Conservation (phyloP, 2,329 filamentous ascomycete species). For the Allantophomopsis cytisporea region DNA sequence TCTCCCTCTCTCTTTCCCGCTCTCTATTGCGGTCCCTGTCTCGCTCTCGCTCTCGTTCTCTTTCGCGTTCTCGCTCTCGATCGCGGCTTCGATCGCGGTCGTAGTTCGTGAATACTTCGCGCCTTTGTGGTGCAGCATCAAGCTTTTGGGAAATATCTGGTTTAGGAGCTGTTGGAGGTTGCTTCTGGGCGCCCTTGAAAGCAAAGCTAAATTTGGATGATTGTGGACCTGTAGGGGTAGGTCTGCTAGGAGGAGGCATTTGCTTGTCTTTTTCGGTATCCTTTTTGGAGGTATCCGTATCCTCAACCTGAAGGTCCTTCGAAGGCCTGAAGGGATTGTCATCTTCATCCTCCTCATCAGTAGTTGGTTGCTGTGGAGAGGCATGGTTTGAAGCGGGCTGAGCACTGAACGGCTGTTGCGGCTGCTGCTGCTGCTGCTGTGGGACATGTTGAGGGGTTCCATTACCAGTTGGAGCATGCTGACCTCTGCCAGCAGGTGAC, state of each 20-base stretch:
- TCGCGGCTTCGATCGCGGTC: slow-evolving; percentile 27
- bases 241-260: slow-evolving; percentile 40
- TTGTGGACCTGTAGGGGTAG: slow-evolving; percentile 27
- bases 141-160: slow-evolving; percentile 54
- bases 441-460: slow-evolving; percentile 18
- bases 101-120: slow-evolving; percentile 11
- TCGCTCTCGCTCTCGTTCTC: no score
- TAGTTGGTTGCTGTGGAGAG: slow-evolving; percentile 17
- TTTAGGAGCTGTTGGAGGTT: slow-evolving; percentile 40
- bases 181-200: slow-evolving; percentile 63
- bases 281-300: slow-evolving; percentile 33
- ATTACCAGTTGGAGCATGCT: slow-evolving; percentile 23
- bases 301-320: slow-evolving; percentile 52
- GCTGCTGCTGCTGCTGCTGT: slow-evolving; percentile 17
- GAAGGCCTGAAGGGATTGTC: slow-evolving; percentile 49
- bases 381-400: slow-evolving; percentile 8
- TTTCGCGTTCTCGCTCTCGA: no score
- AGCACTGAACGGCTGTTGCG: slow-evolving; percentile 14
- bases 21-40: no score
- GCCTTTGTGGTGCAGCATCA: slow-evolving; percentile 33
- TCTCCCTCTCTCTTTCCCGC: no score
- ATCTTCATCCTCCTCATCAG: slow-evolving; percentile 30
- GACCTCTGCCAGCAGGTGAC: slow-evolving; percentile 34
- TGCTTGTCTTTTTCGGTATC: slow-evolving; percentile 30
- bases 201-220: slow-evolving; percentile 80